Percentiles rank a stretch among this genome's conserved stretches.
Evolutionary conservation across 192 early-diverging fungal genomes (phyloP).

Genomic region (Coemansia reversa): DNA sequence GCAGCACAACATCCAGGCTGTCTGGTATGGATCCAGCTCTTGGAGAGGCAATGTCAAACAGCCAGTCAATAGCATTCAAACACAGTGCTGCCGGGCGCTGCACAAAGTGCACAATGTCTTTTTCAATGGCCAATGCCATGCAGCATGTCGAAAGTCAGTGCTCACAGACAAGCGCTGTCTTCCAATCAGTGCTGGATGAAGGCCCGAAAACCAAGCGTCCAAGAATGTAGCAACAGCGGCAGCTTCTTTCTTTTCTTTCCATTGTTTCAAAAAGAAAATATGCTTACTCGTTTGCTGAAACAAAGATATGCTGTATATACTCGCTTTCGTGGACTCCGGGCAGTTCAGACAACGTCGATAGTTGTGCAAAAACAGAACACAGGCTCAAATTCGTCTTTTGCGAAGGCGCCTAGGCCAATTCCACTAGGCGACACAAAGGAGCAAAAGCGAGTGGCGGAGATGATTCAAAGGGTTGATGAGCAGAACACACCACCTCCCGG

Average conservation of each 20-base stretch:
- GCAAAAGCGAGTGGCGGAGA: slow-evolving; percentile 61
- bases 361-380: not conserved
- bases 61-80: slow-evolving; percentile 1
- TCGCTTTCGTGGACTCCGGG: not conserved
- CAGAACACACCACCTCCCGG: slow-evolving; percentile 41
- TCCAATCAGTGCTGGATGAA: not conserved
- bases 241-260: not conserved
- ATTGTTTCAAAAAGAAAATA: slow-evolving; percentile 5
- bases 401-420: slow-evolving; percentile 57
- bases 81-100: slow-evolving; percentile 16
- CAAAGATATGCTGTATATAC: not conserved
- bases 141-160: slow-evolving; percentile 21
- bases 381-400: slow-evolving; percentile 26
- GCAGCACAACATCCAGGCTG: not conserved
- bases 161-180: not conserved
- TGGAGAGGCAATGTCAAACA: not conserved
- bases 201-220: not conserved
- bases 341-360: not conserved
- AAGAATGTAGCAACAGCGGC: not conserved
- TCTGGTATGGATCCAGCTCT: not conserved
- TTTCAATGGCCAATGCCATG: slow-evolving; percentile 32
- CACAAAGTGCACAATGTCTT: slow-evolving; percentile 20
- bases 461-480: slow-evolving; percentile 53
- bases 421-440: slow-evolving; percentile 62
- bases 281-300: not conserved